Percentiles rank a stretch among this genome's conserved stretches.
Evolutionary conservation across 768 basidiomycete species (phyloP).

Genomic region (Boletellus sp.): DNA sequence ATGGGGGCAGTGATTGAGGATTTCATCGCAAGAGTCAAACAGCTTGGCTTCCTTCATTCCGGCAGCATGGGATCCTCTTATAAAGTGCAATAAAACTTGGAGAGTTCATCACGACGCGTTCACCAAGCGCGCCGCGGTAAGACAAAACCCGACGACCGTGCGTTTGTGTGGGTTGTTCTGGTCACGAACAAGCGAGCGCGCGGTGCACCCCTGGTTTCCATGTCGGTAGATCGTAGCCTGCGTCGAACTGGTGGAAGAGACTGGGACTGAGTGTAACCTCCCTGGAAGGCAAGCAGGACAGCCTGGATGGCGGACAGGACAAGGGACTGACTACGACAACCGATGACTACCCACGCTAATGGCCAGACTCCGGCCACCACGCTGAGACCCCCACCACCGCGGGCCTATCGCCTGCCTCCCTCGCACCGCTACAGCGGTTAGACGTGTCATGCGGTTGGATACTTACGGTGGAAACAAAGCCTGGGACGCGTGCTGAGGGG

Average conservation of each 20-base stretch:
- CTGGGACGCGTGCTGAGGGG: neutral
- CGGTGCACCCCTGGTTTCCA: neutral
- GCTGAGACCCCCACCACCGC: no score
- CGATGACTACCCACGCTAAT: no score
- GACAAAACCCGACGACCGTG: no score
- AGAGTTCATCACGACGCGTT: neutral
- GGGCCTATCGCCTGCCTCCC: no score
- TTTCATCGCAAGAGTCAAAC: neutral
- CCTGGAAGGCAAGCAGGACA: no score
- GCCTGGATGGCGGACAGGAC: no score
- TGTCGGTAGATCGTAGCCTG: neutral
- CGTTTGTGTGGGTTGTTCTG: neutral
- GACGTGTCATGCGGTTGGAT: neutral
- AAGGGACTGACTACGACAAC: no score
- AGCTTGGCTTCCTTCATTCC: neutral
- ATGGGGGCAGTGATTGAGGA: conserved; percentile 2
- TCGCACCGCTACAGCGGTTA: no score
- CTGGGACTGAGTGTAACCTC: no score
- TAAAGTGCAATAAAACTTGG: neutral
- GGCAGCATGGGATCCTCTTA: conserved; percentile 5
- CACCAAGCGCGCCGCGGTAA: neutral
- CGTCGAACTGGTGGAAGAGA: no score
- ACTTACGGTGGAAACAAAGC: neutral
- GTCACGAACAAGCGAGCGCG: neutral
- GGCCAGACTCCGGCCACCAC: no score